Conservation (phyloP, 805 yeast genomes). For the Pichia sporocuriosa region DNA sequence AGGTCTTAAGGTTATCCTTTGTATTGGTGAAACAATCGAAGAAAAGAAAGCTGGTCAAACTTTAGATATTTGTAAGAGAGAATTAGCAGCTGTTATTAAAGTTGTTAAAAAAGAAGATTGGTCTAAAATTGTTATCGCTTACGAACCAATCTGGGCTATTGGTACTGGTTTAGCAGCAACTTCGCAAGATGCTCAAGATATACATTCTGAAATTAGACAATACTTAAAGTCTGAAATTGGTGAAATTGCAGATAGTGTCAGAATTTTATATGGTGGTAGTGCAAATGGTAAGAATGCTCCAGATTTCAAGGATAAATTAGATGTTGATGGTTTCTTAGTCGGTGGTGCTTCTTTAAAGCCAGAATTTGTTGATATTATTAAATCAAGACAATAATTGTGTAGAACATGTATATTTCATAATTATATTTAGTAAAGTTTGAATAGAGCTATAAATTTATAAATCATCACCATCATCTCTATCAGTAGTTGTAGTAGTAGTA, state of each 20-base stretch:
- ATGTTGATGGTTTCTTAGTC: constrained; percentile 97
- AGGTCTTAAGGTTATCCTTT: constrained; percentile 86
- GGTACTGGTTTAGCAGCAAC: constrained; percentile 99
- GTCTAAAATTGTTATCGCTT: constrained; percentile 89
- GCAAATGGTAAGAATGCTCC: constrained; percentile 92
- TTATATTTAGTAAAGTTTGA: too few species aligned
- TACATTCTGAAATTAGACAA: constrained; percentile 83
- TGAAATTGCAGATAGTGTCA: constrained; percentile 66
- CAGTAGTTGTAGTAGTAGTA: too few species aligned
- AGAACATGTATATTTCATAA: not conserved
- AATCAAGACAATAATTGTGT: constrained; percentile 63
- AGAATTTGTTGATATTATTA: constrained; percentile 92
- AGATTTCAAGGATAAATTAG: constrained; percentile 84
- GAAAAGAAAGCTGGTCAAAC: constrained; percentile 89
- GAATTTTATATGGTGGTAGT: constrained; percentile 98
- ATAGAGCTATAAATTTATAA: not conserved
- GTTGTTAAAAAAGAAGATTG: constrained; percentile 62
- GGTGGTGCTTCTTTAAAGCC: constrained; percentile 99
- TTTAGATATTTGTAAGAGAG: constrained; percentile 79
- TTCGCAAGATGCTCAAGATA: constrained; percentile 94
- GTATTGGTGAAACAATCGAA: constrained; percentile 96
- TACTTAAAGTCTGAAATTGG: constrained; percentile 76
- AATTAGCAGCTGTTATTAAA: constrained; percentile 81
- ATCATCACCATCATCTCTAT: not conserved
- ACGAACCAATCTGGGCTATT: constrained; percentile 99